Evolutionary conservation across 73 alveolate genomes (phyloP).

Genomic region (Paramecium sexaurelia): DNA sequence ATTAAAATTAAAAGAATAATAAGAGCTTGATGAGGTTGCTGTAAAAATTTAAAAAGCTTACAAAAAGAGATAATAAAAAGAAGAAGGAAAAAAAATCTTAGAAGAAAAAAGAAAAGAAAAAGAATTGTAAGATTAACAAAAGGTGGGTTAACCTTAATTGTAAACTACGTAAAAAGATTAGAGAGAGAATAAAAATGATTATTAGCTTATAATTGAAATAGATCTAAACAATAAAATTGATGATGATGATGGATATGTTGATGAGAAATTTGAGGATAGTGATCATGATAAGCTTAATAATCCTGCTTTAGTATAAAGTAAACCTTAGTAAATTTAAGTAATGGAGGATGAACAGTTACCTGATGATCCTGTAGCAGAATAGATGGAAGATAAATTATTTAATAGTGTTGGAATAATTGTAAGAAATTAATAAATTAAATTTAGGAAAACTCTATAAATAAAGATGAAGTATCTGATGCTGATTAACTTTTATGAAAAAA

Average conservation of each 20-base stretch:
- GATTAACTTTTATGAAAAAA: slow-evolving; percentile 21
- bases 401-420: slow-evolving; percentile 46
- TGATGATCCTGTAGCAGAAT: slow-evolving; percentile 4
- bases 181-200: not conserved
- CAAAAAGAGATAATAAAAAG: slow-evolving; percentile 4
- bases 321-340: not conserved
- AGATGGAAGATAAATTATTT: slow-evolving; percentile 13
- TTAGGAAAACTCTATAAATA: not conserved
- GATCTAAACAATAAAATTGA: not conserved
- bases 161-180: not conserved
- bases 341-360: not conserved
- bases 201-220: too few relatives aligned
- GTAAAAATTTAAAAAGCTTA: slow-evolving; percentile 5
- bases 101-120: slow-evolving; percentile 10
- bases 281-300: not conserved
- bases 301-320: not conserved
- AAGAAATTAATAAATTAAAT: not conserved
- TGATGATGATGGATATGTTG: not conserved
- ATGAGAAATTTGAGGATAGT: slow-evolving; percentile 44
- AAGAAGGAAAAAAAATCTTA: slow-evolving; percentile 3
- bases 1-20: not conserved
- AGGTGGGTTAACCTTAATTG: not conserved
- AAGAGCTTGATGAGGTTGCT: not conserved
- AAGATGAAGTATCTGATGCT: slow-evolving; percentile 55
- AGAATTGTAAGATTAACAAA: not conserved